phyloP scores from a whole-genome alignment of 1,284 basidiomycete species.

The Cryptococcus sp. region DNA sequence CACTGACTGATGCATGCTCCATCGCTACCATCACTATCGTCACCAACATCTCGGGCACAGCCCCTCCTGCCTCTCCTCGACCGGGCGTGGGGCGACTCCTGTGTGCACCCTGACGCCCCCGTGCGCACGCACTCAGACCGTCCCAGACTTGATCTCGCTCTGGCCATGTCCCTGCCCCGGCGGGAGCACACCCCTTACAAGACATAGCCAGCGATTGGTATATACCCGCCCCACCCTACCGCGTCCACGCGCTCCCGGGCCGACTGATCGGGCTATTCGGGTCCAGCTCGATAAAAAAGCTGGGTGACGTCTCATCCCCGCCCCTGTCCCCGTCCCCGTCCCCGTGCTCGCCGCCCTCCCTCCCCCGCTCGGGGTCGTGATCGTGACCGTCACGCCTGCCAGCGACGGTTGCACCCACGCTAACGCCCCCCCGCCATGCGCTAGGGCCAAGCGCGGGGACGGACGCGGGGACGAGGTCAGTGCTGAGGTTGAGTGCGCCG shows the following conservation, averaged over 20 bases:
- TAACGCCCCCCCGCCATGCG: background rate
- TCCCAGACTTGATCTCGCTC: too few species aligned
- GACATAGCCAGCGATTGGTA: too few species aligned
- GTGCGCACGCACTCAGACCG: too few species aligned
- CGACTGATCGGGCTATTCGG: conserved; percentile 27
- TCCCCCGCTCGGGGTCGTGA: background rate
- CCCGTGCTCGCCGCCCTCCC: background rate
- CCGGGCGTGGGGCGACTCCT: too few species aligned
- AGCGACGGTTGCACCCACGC: background rate
- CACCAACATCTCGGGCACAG: too few species aligned
- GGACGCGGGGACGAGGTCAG: background rate
- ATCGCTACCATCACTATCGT: too few species aligned
- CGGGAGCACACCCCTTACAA: too few species aligned
- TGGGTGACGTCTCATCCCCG: conserved; percentile 2
- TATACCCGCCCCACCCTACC: background rate
- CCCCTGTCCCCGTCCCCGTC: background rate
- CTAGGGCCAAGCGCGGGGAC: background rate
- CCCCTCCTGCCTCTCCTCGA: too few species aligned
- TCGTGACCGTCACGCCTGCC: too few species aligned
- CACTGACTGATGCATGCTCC: too few species aligned
- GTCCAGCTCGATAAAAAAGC: conserved; percentile 31
- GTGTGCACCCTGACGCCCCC: too few species aligned
- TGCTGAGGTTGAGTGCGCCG: background rate
- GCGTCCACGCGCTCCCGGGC: conserved; percentile 16
- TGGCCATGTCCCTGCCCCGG: too few species aligned